Evolutionary conservation across 2,329 filamentous ascomycete species (phyloP).

Genomic region (Aspergillus clavatus): DNA sequence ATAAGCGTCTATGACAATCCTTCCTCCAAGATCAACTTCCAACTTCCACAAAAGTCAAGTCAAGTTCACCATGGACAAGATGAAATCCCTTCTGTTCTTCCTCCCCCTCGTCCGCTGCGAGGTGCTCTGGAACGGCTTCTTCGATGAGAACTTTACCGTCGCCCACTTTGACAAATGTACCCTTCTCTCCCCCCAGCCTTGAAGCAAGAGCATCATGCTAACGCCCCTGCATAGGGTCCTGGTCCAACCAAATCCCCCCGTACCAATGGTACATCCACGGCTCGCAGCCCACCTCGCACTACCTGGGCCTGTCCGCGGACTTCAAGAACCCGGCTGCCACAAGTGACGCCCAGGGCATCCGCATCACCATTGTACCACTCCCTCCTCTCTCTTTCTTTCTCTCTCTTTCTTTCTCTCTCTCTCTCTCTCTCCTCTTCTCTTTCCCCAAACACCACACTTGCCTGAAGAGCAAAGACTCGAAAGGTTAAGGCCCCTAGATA

Average conservation of each 20-base stretch:
- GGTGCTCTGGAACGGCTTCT: conserved; percentile 26
- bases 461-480: too few relatives aligned
- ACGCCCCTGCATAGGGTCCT: conserved; percentile 50
- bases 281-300: conserved; percentile 44
- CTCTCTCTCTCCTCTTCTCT: neutral
- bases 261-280: conserved; percentile 78
- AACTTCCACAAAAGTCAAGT: neutral
- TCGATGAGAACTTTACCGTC: conserved; percentile 21
- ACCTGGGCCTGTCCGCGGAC: conserved; percentile 56
- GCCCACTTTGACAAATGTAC: conserved; percentile 24
- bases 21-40: neutral
- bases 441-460: too few relatives aligned
- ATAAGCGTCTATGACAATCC: neutral
- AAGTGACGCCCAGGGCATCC: conserved; percentile 58
- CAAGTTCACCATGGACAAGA: neutral
- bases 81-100: conserved; percentile 11
- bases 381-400: neutral
- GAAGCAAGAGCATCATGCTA: neutral
- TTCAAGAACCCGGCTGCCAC: conserved; percentile 64
- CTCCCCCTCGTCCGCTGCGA: conserved; percentile 16
- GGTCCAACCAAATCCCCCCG: conserved; percentile 62
- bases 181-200: too few relatives aligned
- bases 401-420: neutral
- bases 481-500: too few relatives aligned
- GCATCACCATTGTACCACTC: conserved; percentile 55